A percentile compares a stretch with the other conserved stretches of the same genome.
These are phyloP conservation scores for Fusarium sp. DNA, from an alignment of 2,329 filamentous ascomycete species.

Conservation along the genomic window DNA sequence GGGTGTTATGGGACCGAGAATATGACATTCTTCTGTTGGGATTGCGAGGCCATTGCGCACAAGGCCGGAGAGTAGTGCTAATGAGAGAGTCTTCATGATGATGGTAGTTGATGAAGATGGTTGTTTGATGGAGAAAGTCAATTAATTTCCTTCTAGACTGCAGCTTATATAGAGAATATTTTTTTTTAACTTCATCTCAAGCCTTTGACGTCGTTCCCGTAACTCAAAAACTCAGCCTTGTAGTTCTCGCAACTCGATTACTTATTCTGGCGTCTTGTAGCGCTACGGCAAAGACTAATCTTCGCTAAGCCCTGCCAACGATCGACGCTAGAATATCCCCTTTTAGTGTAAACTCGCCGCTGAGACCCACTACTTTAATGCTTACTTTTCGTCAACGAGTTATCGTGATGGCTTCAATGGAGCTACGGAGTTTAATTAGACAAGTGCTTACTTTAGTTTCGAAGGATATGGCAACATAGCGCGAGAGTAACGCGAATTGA, in stretches of 20 bases:
- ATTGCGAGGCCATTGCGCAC: neutral
- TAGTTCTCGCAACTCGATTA: neutral
- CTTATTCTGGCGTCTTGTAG: neutral
- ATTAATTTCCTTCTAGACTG: no score
- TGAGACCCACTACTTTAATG: neutral
- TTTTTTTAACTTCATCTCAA: no score
- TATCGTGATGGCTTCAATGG: neutral
- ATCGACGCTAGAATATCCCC: neutral
- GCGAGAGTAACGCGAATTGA: neutral
- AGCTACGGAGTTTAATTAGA: neutral
- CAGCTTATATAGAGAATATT: no score
- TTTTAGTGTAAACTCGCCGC: neutral
- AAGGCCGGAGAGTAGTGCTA: neutral
- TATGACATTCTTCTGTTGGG: neutral
- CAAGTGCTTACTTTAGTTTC: neutral
- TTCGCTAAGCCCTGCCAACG: neutral
- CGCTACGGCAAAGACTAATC: neutral
- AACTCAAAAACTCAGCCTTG: neutral
- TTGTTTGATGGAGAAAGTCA: neutral
- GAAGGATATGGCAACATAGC: neutral
- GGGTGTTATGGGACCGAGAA: conserved; percentile 37
- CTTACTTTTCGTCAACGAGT: neutral
- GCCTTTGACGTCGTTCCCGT: neutral
- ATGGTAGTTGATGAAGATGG: neutral
- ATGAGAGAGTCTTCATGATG: neutral